Conservation (phyloP, 192 early-diverging fungal genomes). For the Backusella circina region DNA sequence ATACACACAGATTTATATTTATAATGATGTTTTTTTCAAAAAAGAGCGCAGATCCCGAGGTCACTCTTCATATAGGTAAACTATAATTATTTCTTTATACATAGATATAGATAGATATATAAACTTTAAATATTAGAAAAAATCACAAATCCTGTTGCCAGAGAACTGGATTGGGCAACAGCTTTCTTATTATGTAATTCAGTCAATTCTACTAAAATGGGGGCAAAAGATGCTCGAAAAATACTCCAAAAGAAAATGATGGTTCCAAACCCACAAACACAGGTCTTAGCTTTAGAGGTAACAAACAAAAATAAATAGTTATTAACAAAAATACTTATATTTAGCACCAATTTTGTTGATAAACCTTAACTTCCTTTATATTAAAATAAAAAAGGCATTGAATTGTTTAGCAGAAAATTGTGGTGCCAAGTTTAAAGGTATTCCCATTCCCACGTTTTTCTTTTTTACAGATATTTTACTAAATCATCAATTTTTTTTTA, state of each 20-base stretch:
- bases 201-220: conserved; percentile 25
- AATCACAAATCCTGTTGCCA: conserved; percentile 9
- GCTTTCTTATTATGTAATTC: conserved; percentile 26
- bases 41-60: conserved; percentile 25
- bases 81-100: not conserved
- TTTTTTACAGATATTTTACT: not conserved
- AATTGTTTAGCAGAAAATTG: conserved; percentile 30
- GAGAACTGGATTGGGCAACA: conserved; percentile 32
- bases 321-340: not conserved
- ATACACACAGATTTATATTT: not conserved
- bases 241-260: conserved; percentile 34
- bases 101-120: not conserved
- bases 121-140: conserved; percentile 15
- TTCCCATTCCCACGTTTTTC: not conserved
- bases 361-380: not conserved
- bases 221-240: conserved; percentile 38
- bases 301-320: not conserved
- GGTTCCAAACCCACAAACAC: conserved; percentile 5
- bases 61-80: conserved; percentile 31
- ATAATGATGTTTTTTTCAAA: conserved; percentile 34
- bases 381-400: conserved; percentile 8
- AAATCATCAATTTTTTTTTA: not conserved
- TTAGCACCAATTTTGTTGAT: not conserved
- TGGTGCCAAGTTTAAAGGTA: conserved; percentile 20
- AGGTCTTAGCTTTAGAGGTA: conserved; percentile 28